These are phyloP conservation scores for Thelephora terrestris DNA, from an alignment of 1,284 basidiomycete species.

Conservation along the genomic window DNA sequence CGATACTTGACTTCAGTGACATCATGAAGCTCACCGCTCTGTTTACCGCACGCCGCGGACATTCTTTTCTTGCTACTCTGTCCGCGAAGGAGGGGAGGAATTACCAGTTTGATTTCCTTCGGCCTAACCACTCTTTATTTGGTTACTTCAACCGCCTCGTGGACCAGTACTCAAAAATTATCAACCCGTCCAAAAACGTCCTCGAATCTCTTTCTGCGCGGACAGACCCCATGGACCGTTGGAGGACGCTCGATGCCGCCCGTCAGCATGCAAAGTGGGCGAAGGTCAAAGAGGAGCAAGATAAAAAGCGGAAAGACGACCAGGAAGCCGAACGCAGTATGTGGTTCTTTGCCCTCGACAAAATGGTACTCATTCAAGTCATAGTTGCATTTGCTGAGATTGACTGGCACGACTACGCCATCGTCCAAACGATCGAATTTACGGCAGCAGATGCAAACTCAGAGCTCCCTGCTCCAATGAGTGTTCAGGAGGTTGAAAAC, in stretches of 20 bases:
- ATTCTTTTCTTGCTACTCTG: constrained; percentile 77
- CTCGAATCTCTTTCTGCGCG: constrained; percentile 62
- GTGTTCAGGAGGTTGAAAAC: constrained; percentile 86
- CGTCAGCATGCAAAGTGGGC: constrained; percentile 85
- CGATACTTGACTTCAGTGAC: constrained; percentile 40
- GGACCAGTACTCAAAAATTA: constrained; percentile 89
- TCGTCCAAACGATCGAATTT: constrained; percentile 98
- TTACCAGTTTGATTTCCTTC: constrained; percentile 96
- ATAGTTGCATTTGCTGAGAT: constrained; percentile 90
- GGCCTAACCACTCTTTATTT: constrained; percentile 92
- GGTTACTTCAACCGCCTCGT: constrained; percentile 96
- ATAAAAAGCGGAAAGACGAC: constrained; percentile 82
- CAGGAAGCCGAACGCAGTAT: constrained; percentile 78
- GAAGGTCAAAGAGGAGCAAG: constrained; percentile 70
- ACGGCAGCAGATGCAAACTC: constrained; percentile 86
- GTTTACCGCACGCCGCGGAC: constrained; percentile 89
- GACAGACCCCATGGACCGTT: constrained; percentile 51
- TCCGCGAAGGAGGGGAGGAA: constrained; percentile 88
- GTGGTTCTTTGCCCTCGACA: constrained; percentile 21
- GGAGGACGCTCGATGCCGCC: constrained; percentile 73
- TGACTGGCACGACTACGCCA: constrained; percentile 99
- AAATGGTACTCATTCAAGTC: constrained; percentile 9
- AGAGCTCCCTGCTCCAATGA: constrained; percentile 93
- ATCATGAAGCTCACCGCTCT: constrained; percentile 91
- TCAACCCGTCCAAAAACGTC: constrained; percentile 73